Evolutionary conservation across 306 rosid species (phyloP).

Genomic region (Prunus campanulata): DNA sequence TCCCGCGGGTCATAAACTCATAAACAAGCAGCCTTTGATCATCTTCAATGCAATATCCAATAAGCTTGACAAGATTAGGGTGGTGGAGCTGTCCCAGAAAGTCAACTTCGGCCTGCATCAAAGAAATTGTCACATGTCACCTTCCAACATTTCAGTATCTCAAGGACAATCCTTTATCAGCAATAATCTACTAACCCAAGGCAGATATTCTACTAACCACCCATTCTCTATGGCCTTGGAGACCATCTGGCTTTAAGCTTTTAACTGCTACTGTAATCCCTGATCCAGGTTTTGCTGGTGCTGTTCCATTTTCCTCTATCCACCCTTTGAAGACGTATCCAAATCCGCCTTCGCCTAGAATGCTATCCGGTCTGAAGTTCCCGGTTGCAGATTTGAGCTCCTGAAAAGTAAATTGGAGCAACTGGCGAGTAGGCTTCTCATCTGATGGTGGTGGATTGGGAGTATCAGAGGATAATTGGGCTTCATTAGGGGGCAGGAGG

Average conservation of each 20-base stretch:
- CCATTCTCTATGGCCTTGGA: conserved; percentile 99
- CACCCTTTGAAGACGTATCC: conserved; percentile 96
- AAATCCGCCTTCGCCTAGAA: conserved; percentile 97
- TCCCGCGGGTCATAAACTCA: conserved; percentile 96
- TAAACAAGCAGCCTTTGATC: conserved; percentile 90
- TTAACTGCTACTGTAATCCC: conserved; percentile 93
- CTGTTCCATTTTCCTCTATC: conserved; percentile 97
- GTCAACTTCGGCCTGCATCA: conserved; percentile 91
- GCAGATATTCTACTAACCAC: conserved; percentile 90
- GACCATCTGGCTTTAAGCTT: conserved; percentile 94
- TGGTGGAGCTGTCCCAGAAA: conserved; percentile 99
- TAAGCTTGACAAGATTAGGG: conserved; percentile 88
- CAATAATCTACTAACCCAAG: conserved; percentile 68
- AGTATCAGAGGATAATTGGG: conserved; percentile 65
- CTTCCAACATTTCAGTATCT: conserved; percentile 25
- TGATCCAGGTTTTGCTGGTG: conserved; percentile 92
- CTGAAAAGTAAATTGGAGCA: conserved; percentile 77
- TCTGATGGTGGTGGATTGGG: conserved; percentile 56
- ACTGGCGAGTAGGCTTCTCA: conserved; percentile 53
- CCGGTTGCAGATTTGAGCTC: conserved; percentile 94
- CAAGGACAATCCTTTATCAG: conserved; percentile 29
- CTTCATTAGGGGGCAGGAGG: conserved; percentile 68
- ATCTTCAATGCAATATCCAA: conserved; percentile 90
- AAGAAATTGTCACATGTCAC: conserved; percentile 27
- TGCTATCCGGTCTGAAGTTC: conserved; percentile 97